These are phyloP conservation scores for Tilletia indica DNA, from an alignment of 1,284 basidiomycete genomes.

Conservation along the genomic window DNA sequence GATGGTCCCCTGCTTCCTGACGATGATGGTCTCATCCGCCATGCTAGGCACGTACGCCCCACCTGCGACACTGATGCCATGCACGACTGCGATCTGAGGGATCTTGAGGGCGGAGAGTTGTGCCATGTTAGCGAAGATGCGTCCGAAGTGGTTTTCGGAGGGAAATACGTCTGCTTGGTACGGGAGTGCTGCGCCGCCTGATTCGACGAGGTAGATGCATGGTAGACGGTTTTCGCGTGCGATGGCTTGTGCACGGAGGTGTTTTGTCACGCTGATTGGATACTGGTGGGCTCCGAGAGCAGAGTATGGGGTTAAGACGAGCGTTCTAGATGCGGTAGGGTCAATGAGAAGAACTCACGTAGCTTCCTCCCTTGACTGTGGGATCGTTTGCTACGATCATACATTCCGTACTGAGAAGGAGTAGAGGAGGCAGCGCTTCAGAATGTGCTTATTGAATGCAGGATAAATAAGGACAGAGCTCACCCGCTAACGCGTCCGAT, in stretches of 20 bases:
- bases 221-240: slow-evolving; percentile 84
- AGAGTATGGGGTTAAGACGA: too few species aligned
- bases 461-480: not conserved
- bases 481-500: slow-evolving; percentile 66
- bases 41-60: slow-evolving; percentile 93
- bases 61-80: slow-evolving; percentile 85
- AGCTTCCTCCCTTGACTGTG: slow-evolving; percentile 44
- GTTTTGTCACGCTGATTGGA: slow-evolving; percentile 92
- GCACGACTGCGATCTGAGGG: slow-evolving; percentile 87
- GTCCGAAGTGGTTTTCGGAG: slow-evolving; percentile 87
- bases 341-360: slow-evolving; percentile 15
- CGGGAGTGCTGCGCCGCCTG: slow-evolving; percentile 86
- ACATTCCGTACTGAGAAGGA: slow-evolving; percentile 64
- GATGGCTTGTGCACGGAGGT: slow-evolving; percentile 87
- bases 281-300: slow-evolving; percentile 57
- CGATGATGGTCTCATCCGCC: slow-evolving; percentile 87
- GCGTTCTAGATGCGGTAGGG: too few species aligned
- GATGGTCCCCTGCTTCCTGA: slow-evolving; percentile 86
- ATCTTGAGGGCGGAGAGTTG: slow-evolving; percentile 86
- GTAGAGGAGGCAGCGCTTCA: not conserved
- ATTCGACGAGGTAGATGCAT: slow-evolving; percentile 90
- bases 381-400: slow-evolving; percentile 90
- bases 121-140: slow-evolving; percentile 97
- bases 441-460: not conserved
- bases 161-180: slow-evolving; percentile 88